Evolutionary conservation across 352 stramenopile genomes (phyloP).

Genomic region (Globisporangium rhizosaccharum): DNA sequence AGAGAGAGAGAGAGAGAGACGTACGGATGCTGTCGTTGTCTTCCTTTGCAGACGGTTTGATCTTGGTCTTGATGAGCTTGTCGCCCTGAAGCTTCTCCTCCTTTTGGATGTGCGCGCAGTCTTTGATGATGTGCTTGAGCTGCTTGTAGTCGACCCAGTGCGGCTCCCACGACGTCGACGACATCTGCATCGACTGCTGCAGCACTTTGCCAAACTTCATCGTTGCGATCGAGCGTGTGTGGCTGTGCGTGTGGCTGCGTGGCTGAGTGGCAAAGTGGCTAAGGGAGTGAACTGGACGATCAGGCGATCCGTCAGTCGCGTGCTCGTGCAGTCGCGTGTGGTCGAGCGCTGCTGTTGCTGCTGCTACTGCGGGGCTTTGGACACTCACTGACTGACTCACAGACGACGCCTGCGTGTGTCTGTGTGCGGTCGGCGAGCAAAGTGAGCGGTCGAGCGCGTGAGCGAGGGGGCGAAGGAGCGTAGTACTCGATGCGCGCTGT

Average conservation of each 20-base stretch:
- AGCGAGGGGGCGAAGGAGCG: too few species aligned
- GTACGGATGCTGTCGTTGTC: constrained; percentile 87
- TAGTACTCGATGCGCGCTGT: too few species aligned
- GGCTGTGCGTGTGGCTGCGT: background rate
- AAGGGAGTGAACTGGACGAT: too few species aligned
- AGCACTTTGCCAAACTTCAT: constrained; percentile 90
- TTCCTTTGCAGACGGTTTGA: constrained; percentile 69
- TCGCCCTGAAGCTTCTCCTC: constrained; percentile 81
- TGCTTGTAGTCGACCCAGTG: constrained; percentile 88
- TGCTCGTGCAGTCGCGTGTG: too few species aligned
- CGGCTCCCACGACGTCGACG: constrained; percentile 60
- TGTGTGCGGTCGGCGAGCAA: too few species aligned
- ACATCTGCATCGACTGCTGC: constrained; percentile 85
- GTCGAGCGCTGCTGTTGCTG: background rate
- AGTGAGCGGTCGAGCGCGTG: too few species aligned
- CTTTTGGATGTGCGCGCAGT: constrained; percentile 83
- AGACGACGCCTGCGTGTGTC: too few species aligned
- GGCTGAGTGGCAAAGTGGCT: background rate
- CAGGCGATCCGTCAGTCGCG: too few species aligned
- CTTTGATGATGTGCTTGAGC: constrained; percentile 88
- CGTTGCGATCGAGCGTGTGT: background rate
- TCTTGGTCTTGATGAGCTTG: constrained; percentile 70
- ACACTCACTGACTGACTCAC: background rate
- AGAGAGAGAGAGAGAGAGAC: constrained; percentile 18
- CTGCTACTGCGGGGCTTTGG: background rate